phyloP scores from a whole-genome alignment of 2,329 filamentous ascomycete genomes.

The Colletotrichum simmondsii region DNA sequence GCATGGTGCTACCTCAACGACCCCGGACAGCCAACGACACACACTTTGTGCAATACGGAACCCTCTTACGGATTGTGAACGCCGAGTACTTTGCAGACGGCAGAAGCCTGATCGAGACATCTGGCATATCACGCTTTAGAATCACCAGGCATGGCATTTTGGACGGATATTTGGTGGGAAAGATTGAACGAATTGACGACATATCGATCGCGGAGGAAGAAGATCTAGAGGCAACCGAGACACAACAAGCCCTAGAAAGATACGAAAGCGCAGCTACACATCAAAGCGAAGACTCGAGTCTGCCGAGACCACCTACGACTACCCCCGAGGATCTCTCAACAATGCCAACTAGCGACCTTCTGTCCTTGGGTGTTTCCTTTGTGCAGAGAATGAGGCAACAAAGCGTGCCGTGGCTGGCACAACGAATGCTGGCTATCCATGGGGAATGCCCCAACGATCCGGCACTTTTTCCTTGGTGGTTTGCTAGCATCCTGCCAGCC shows the following conservation, averaged over 20 bases:
- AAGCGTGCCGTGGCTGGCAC: constrained; percentile 80
- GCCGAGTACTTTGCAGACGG: constrained; percentile 82
- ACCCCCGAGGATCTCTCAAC: constrained; percentile 53
- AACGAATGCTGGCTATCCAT: constrained; percentile 78
- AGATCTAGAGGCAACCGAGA: constrained; percentile 77
- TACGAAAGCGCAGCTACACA: constrained; percentile 27
- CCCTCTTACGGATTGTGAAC: constrained; percentile 79
- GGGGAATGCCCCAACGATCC: constrained; percentile 83
- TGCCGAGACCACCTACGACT: constrained; percentile 9
- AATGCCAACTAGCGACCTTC: constrained; percentile 77
- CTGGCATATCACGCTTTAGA: constrained; percentile 81
- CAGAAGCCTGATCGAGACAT: constrained; percentile 82
- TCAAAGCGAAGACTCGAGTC: constrained; percentile 17
- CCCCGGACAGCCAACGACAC: constrained; percentile 43
- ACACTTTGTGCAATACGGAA: constrained; percentile 79
- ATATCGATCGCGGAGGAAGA: constrained; percentile 86
- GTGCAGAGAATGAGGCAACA: constrained; percentile 74
- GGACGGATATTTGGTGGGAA: constrained; percentile 84
- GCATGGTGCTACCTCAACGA: constrained; percentile 82
- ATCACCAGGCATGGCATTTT: constrained; percentile 72
- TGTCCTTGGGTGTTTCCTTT: constrained; percentile 74
- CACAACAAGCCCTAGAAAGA: constrained; percentile 38
- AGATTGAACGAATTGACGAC: constrained; percentile 82
- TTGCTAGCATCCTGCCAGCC: constrained; percentile 83
- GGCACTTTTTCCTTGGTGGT: constrained; percentile 88